Percentiles rank a stretch among this genome's conserved stretches.
phyloP scores from a whole-genome alignment of 495 filamentous ascomycete genomes.

The Letharia lupina region DNA sequence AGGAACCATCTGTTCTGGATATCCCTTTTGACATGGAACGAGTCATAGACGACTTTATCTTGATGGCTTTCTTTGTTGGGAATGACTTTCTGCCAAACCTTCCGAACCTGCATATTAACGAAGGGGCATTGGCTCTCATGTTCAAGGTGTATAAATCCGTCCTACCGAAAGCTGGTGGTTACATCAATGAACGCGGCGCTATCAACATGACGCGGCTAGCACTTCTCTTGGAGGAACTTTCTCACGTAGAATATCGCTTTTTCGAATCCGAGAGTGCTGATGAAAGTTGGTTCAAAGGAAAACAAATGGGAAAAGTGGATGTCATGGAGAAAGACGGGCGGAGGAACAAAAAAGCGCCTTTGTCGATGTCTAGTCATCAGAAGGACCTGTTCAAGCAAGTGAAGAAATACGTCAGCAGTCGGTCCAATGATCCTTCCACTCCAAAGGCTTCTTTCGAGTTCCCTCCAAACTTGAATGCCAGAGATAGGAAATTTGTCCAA shows the following conservation, averaged over 20 bases:
- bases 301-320: slow-evolving; percentile 56
- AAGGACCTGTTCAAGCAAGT: slow-evolving; percentile 73
- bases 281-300: slow-evolving; percentile 82
- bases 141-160: slow-evolving; percentile 93
- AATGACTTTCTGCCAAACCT: slow-evolving; percentile 98
- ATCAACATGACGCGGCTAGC: slow-evolving; percentile 78
- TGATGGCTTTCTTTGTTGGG: slow-evolving; percentile 99
- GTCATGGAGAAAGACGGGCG: slow-evolving; percentile 47
- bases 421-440: slow-evolving; percentile 32
- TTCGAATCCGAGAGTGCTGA: slow-evolving; percentile 89
- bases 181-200: slow-evolving; percentile 90
- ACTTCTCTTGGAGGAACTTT: slow-evolving; percentile 72
- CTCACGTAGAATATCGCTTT: slow-evolving; percentile 76
- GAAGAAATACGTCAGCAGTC: slow-evolving; percentile 68
- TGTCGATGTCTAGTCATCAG: slow-evolving; percentile 73
- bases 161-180: slow-evolving; percentile 79
- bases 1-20: slow-evolving; percentile 61
- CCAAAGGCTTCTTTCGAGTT: slow-evolving; percentile 57
- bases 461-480: slow-evolving; percentile 63
- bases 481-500: slow-evolving; percentile 86
- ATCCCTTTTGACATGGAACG: slow-evolving; percentile 91
- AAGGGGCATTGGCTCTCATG: slow-evolving; percentile 91
- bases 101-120: slow-evolving; percentile 95
- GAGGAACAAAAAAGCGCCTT: slow-evolving; percentile 45
- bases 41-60: slow-evolving; percentile 97